Base-by-base conservation (phyloP, 306 rosid genomes). In the Lathyrus tuberosus region DNA sequence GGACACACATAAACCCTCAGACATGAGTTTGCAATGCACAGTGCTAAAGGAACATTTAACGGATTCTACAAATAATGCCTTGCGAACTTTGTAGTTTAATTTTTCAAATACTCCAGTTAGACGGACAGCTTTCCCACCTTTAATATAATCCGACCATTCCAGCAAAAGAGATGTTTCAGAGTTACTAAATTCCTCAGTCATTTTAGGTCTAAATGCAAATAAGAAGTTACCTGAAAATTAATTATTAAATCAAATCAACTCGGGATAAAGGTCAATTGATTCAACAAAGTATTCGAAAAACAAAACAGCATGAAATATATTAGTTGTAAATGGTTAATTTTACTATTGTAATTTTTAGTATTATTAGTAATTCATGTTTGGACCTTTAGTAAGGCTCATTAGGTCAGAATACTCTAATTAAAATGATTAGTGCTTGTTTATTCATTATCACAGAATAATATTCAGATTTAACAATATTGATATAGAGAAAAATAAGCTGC, bases 111-210 rank as follows among this genome's bases (percentile, higher is more conserved):
- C 58, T 79, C 98, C 98, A 81, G 96, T 86, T 59, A 94, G 84
- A 73, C 62, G 80, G 59, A 88, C 91, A 63, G 96, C 96, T 83
- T 94, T 94, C 70, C 92, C 96, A 75, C 98, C 98, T 84, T 82
- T 82, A 81, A 94, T 75, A 72, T 80, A 76, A 64, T 82, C 87
- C 6, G 98, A 90, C 98, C 96, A 94, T 74, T 84, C 98, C 20
- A 68, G 83, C 20, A 89, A 82, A 65, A 80, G 65, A 69, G 87
- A 73, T 51, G 76, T 73, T 78, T 73, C 76, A 38, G 79, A 74
- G 65, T 81, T 83, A 68, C 74, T 68, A 30, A 75, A 72, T 65
- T 80, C 85, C 75, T 84, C 83, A 18, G 82, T 48, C 69, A 85
- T 47, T 67, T 83, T 72, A 48, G 98, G 98, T 88, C 96, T 88